These are phyloP conservation scores for Didymella exigua DNA, from an alignment of 2,329 filamentous ascomycete genomes.

Conservation along the genomic window DNA sequence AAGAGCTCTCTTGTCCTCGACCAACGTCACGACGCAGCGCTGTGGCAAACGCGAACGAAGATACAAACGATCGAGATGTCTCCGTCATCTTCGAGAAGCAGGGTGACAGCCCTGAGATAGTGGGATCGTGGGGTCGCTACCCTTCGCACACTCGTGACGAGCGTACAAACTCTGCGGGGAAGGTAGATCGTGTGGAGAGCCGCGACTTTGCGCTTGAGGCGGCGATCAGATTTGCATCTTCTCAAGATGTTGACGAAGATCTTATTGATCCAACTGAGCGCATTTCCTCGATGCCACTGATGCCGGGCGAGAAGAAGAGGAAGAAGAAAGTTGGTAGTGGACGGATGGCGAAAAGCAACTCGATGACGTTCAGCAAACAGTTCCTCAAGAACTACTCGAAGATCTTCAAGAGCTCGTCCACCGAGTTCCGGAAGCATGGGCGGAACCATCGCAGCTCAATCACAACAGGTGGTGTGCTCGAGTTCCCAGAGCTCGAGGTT, in stretches of 20 bases:
- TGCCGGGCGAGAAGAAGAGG: conserved; percentile 38
- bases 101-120: conserved; percentile 29
- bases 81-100: conserved; percentile 35
- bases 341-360: conserved; percentile 66
- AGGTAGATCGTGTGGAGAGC: conserved; percentile 46
- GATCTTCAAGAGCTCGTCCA: conserved; percentile 50
- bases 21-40: conserved; percentile 29
- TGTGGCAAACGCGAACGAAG: conserved; percentile 15
- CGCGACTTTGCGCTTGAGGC: conserved; percentile 52
- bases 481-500: conserved; percentile 56
- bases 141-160: conserved; percentile 53
- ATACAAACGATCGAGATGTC: conserved; percentile 16
- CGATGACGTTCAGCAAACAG: conserved; percentile 49
- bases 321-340: conserved; percentile 67
- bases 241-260: conserved; percentile 26
- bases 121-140: conserved; percentile 54
- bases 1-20: neutral
- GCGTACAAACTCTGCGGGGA: conserved; percentile 49
- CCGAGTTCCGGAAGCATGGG: conserved; percentile 47
- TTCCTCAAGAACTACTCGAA: conserved; percentile 54
- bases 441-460: conserved; percentile 54
- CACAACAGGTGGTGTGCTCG: conserved; percentile 50
- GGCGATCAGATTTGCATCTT: conserved; percentile 33
- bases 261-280: conserved; percentile 35
- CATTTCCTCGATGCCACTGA: conserved; percentile 23